Base-by-base conservation (phyloP, 169 alveolate species). In the Eimeria praecox region DNA sequence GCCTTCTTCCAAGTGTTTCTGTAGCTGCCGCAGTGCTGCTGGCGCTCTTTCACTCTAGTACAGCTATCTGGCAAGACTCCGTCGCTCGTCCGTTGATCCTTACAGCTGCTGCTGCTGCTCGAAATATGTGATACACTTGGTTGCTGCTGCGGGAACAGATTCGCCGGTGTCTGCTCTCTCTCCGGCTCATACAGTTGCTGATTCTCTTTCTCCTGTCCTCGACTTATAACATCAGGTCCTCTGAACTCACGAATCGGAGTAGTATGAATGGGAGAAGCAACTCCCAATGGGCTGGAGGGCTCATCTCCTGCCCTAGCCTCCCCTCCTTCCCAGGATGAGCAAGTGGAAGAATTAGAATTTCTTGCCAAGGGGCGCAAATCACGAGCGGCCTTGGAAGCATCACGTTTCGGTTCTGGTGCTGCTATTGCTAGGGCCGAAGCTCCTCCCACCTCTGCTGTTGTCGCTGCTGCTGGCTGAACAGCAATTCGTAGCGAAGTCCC, bases 291-390 rank as follows among this genome's bases (percentile, higher is more conserved):
- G 44, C 83, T 87, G 22, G 93, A 9, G 59, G 83, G 64, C 35
- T 87, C 93, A 40, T 87, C 93, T 24, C 59, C 82, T 27, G 35
- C 78, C 56, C 93, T 38, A 20, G 82, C 66, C 59, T 62, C 93
- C 20, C 78, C 92, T 33, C 92, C 71, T 27, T 87, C 83, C 93
- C 93, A 87, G 2, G 93, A 87, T 14, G 93, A 87, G 52, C 93
- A 87, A 8, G 93, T 87, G 33, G 93, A 87, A 3, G 93, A 46
- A 40, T 46, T 87, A 2, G 93, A 87, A n/a, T 62, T 35, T 49
- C 75, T 56, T n/a, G 93, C 93, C 24, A 56, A 38, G 2, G 66
- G 83, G 42, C 93, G 59, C 93, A 87, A 40, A 22, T n/a, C 59
- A 38, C 59, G 30, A 77, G 75, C 10, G 35, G 92, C 46, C 46